Conservation (phyloP, 768 basidiomycete genomes). For the Boletus pseudopeckii region DNA sequence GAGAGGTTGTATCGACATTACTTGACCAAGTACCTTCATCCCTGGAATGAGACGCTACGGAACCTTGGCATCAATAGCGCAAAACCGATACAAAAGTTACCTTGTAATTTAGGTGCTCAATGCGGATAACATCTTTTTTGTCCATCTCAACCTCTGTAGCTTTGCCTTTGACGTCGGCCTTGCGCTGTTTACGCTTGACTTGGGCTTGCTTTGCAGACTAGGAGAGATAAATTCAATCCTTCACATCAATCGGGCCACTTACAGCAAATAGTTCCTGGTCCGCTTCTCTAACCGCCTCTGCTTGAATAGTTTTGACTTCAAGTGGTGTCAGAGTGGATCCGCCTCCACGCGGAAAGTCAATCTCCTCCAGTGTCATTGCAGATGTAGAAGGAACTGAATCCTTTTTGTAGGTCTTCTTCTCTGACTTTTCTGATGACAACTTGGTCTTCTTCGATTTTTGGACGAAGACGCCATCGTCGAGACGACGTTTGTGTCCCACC, state of each 20-base stretch:
- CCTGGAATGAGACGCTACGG: constrained; percentile 71
- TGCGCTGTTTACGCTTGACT: constrained; percentile 44
- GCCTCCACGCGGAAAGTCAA: constrained; percentile 95
- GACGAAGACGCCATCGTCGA: constrained; percentile 49
- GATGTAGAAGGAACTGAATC: constrained; percentile 35
- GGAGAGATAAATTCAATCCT: constrained; percentile 23
- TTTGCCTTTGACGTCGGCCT: constrained; percentile 39
- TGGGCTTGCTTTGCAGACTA: constrained; percentile 41
- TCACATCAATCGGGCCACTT: constrained; percentile 15
- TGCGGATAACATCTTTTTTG: constrained; percentile 53
- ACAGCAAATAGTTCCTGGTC: constrained; percentile 76
- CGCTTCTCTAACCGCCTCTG: constrained; percentile 83
- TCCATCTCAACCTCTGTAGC: constrained; percentile 28
- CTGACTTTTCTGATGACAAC: constrained; percentile 31
- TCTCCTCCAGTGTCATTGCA: constrained; percentile 57
- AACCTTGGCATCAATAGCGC: constrained; percentile 4
- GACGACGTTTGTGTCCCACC: constrained; percentile 57
- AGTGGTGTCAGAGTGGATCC: constrained; percentile 85
- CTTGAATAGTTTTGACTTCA: constrained; percentile 81
- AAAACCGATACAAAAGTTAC: constrained; percentile 35
- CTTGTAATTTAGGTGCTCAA: constrained; percentile 94
- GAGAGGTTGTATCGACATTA: constrained; percentile 82
- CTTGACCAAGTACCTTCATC: constrained; percentile 86
- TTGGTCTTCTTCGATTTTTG: constrained; percentile 64
- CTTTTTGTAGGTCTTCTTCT: constrained; percentile 20